These are phyloP conservation scores for Neofusicoccum cordaticola DNA, from an alignment of 2,329 filamentous ascomycete species.

Conservation along the genomic window DNA sequence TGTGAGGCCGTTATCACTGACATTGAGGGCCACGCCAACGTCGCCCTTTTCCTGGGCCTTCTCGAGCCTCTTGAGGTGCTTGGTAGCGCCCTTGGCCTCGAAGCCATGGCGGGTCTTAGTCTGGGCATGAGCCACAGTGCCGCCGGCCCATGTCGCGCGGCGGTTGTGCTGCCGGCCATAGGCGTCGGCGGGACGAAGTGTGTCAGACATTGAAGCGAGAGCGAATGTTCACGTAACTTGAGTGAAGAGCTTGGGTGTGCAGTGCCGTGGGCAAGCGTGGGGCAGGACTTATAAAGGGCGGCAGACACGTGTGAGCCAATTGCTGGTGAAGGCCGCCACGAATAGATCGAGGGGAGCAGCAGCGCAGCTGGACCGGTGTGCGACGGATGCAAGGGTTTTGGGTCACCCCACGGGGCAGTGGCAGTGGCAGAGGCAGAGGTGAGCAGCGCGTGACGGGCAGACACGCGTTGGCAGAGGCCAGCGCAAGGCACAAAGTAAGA, in stretches of 20 bases:
- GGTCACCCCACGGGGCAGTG: constrained; percentile 3
- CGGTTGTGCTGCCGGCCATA: constrained; percentile 6
- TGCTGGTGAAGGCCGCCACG: neutral
- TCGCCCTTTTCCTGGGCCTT: constrained; percentile 21
- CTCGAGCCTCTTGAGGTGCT: constrained; percentile 22
- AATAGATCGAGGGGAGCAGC: too few relatives aligned
- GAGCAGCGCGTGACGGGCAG: constrained; percentile 9
- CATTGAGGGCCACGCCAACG: constrained; percentile 22
- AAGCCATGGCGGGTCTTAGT: constrained; percentile 26
- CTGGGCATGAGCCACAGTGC: neutral
- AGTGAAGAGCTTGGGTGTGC: neutral
- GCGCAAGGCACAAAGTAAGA: neutral
- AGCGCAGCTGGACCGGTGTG: neutral
- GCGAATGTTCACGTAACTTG: neutral
- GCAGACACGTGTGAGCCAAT: constrained; percentile 6
- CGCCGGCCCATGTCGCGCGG: constrained; percentile 14
- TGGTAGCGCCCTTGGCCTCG: constrained; percentile 26
- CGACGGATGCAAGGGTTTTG: neutral
- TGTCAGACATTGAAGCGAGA: constrained; percentile 13
- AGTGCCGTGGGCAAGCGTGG: neutral
- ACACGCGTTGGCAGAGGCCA: neutral
- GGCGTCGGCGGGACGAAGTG: neutral
- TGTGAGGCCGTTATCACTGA: neutral
- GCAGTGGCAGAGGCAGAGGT: neutral
- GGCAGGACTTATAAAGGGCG: neutral